Percentiles rank a stretch among this genome's conserved stretches.
phyloP scores from a whole-genome alignment of 2,329 filamentous ascomycete species.

The Furcasterigmium sp. region DNA sequence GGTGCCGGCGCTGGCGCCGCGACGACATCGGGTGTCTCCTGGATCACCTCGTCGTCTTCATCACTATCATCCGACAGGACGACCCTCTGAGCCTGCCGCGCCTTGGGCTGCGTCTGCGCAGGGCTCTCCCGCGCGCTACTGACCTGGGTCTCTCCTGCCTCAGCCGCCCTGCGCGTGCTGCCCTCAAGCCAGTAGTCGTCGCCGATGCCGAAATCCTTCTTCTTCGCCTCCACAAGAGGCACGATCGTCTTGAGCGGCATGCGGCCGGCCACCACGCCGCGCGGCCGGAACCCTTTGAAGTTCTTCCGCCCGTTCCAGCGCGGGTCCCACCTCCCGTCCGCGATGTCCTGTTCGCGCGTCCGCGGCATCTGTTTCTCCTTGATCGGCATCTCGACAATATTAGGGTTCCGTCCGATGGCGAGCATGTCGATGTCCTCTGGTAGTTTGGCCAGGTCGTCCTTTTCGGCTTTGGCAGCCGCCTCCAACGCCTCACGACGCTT shows the following conservation, averaged over 20 bases:
- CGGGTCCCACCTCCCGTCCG: slow-evolving; percentile 68
- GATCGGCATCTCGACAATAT: slow-evolving; percentile 73
- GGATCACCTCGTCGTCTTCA: slow-evolving; percentile 16
- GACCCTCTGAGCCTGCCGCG: slow-evolving; percentile 12
- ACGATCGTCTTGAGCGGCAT: slow-evolving; percentile 56
- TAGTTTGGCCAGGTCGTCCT: slow-evolving; percentile 44
- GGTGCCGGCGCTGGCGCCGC: slow-evolving; percentile 21
- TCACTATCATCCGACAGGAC: slow-evolving; percentile 32
- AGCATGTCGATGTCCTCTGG: slow-evolving; percentile 65
- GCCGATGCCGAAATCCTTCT: slow-evolving; percentile 67
- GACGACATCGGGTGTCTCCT: background rate
- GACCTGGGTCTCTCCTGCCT: slow-evolving; percentile 15
- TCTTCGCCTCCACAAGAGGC: slow-evolving; percentile 63
- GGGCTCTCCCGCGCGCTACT: slow-evolving; percentile 5
- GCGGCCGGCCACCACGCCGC: slow-evolving; percentile 43
- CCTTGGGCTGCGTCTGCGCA: background rate
- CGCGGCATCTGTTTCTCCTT: slow-evolving; percentile 21
- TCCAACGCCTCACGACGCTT: slow-evolving; percentile 61
- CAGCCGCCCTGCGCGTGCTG: slow-evolving; percentile 24
- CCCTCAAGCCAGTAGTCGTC: slow-evolving; percentile 72
- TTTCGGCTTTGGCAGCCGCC: slow-evolving; percentile 50
- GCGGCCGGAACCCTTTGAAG: slow-evolving; percentile 79
- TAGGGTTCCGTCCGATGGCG: slow-evolving; percentile 66
- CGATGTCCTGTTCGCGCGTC: slow-evolving; percentile 44
- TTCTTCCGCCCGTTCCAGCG: slow-evolving; percentile 93